A percentile compares a stretch with the other conserved stretches of the same genome.
Evolutionary conservation across 345 rosid genomes (phyloP).

Genomic region (Brassica incana): DNA sequence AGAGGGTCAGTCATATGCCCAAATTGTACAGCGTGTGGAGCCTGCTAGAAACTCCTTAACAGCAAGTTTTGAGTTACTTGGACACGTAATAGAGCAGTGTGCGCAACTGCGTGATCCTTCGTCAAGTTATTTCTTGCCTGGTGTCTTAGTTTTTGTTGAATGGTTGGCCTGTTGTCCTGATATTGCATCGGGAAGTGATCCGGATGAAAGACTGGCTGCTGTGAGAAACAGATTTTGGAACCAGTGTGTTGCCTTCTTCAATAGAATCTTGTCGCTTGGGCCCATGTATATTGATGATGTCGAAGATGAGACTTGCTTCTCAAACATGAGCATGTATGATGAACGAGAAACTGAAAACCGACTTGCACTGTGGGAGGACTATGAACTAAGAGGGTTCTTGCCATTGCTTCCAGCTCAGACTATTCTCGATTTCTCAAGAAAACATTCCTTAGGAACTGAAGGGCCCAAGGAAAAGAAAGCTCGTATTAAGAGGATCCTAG

Average conservation of each 20-base stretch:
- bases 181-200: constrained; percentile 59
- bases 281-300: constrained; percentile 55
- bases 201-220: constrained; percentile 64
- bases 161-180: constrained; percentile 96
- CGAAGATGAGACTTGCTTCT: constrained; percentile 83
- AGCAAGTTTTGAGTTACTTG: constrained; percentile 81
- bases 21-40: constrained; percentile 85
- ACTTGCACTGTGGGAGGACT: constrained; percentile 91
- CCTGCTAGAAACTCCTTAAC: constrained; percentile 77
- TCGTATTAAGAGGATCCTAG: constrained; percentile 73
- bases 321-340: constrained; percentile 82
- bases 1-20: constrained; percentile 87
- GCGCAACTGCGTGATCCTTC: constrained; percentile 65
- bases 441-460: constrained; percentile 59
- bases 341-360: constrained; percentile 88
- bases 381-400: constrained; percentile 85
- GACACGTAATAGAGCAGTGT: constrained; percentile 60
- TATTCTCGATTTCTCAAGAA: constrained; percentile 84
- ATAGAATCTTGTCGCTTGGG: constrained; percentile 57
- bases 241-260: constrained; percentile 62
- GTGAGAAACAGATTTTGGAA: constrained; percentile 71
- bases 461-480: constrained; percentile 65
- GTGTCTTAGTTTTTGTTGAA: constrained; percentile 79
- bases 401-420: constrained; percentile 86
- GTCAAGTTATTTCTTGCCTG: constrained; percentile 75